These are phyloP conservation scores for Daedaleopsis sinensis DNA, from an alignment of 768 basidiomycete species.

Conservation along the genomic window DNA sequence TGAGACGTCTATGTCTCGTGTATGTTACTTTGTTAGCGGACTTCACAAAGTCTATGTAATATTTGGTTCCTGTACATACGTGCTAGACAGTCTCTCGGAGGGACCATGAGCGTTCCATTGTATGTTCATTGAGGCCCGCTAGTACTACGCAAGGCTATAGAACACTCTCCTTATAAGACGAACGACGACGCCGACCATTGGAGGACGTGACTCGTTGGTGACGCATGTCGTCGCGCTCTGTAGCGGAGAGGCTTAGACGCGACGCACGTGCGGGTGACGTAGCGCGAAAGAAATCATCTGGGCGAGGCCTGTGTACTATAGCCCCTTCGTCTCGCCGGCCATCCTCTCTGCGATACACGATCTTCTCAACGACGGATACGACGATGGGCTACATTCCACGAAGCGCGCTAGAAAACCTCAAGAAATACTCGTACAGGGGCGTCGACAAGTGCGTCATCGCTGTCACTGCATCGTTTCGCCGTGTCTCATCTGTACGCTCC, in stretches of 20 bases:
- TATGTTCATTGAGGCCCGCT: no score
- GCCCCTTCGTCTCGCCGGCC: neutral
- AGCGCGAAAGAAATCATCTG: conserved; percentile 12
- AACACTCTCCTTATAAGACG: no score
- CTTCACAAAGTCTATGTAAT: no score
- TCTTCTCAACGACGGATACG: neutral
- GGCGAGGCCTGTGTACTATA: neutral
- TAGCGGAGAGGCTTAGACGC: neutral
- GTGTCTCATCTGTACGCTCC: neutral
- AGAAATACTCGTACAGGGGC: conserved; percentile 78
- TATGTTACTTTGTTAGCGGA: no score
- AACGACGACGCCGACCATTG: no score
- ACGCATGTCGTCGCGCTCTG: no score
- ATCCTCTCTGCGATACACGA: neutral
- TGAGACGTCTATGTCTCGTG: no score
- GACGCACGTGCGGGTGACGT: conserved; percentile 27
- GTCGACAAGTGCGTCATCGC: conserved; percentile 68
- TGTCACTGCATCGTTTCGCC: neutral
- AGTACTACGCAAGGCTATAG: no score
- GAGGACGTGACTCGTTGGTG: no score
- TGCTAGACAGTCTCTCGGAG: neutral
- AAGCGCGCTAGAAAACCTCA: conserved; percentile 71
- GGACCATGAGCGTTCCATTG: no score
- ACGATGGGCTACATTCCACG: conserved; percentile 68
- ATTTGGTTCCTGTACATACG: no score